A percentile compares a stretch with the other conserved stretches of the same genome.
These are phyloP conservation scores for Suhomyces kilbournensis DNA, from an alignment of 805 yeast species.

Conservation along the genomic window DNA sequence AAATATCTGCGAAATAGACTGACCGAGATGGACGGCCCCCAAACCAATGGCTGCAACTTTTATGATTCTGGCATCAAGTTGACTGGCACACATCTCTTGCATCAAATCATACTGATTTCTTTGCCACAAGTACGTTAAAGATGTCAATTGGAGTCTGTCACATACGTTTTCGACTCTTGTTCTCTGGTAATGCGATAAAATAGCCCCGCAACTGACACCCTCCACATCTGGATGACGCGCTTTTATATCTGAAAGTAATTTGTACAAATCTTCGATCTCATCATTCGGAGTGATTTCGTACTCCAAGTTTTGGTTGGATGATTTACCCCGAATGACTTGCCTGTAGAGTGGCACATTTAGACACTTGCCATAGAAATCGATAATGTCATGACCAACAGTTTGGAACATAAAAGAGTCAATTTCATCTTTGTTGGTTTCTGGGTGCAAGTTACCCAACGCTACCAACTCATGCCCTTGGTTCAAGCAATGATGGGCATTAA, in stretches of 20 bases:
- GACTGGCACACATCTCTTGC: slow-evolving; percentile 71
- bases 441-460: slow-evolving; percentile 83
- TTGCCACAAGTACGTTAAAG: slow-evolving; percentile 87
- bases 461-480: slow-evolving; percentile 79
- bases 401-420: slow-evolving; percentile 96
- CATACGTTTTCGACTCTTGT: slow-evolving; percentile 93
- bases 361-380: slow-evolving; percentile 64
- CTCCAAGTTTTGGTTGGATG: slow-evolving; percentile 65
- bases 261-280: slow-evolving; percentile 82
- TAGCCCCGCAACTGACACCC: slow-evolving; percentile 95
- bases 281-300: slow-evolving; percentile 67
- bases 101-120: slow-evolving; percentile 75
- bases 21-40: slow-evolving; percentile 62
- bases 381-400: slow-evolving; percentile 88
- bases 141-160: slow-evolving; percentile 60
- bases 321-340: slow-evolving; percentile 56
- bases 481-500: slow-evolving; percentile 82
- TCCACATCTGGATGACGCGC: slow-evolving; percentile 63
- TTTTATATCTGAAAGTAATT: slow-evolving; percentile 49
- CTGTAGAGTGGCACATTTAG: slow-evolving; percentile 79
- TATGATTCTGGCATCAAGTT: slow-evolving; percentile 75
- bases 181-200: slow-evolving; percentile 90
- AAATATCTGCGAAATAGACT: slow-evolving; percentile 57
- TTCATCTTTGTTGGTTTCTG: slow-evolving; percentile 54
- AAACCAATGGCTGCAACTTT: slow-evolving; percentile 95